Evolutionary conservation across 1,284 basidiomycete species (phyloP).

Genomic region (Trametes hirsuta): DNA sequence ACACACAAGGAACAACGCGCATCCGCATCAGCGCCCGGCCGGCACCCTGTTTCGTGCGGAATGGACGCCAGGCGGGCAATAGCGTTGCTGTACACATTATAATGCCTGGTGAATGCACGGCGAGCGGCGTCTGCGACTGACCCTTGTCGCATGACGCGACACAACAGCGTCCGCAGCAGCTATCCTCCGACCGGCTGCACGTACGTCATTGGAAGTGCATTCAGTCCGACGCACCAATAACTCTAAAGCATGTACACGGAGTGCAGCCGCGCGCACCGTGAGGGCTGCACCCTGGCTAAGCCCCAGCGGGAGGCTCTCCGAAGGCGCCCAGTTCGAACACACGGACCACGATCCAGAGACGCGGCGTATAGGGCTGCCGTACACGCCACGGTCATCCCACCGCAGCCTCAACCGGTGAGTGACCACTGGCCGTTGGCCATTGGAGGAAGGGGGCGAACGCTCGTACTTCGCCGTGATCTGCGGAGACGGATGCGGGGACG

Average conservation of each 20-base stretch:
- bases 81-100: neutral
- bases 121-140: too few relatives aligned
- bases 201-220: neutral
- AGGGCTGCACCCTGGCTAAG: neutral
- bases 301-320: neutral
- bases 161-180: neutral
- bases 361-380: too few relatives aligned
- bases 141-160: neutral
- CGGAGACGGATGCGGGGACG: too few relatives aligned
- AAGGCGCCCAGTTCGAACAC: too few relatives aligned
- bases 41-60: neutral
- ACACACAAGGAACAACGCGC: neutral
- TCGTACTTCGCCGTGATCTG: too few relatives aligned
- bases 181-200: neutral
- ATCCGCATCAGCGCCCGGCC: neutral
- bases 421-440: too few relatives aligned
- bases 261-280: neutral
- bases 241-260: neutral
- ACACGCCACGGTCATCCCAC: too few relatives aligned
- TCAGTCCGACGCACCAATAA: neutral
- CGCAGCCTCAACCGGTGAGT: too few relatives aligned
- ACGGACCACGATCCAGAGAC: too few relatives aligned
- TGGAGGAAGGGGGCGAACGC: too few relatives aligned
- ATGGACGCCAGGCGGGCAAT: neutral
- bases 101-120: too few relatives aligned